phyloP scores from a whole-genome alignment of 768 basidiomycete genomes.

The Astraeus odoratus region DNA sequence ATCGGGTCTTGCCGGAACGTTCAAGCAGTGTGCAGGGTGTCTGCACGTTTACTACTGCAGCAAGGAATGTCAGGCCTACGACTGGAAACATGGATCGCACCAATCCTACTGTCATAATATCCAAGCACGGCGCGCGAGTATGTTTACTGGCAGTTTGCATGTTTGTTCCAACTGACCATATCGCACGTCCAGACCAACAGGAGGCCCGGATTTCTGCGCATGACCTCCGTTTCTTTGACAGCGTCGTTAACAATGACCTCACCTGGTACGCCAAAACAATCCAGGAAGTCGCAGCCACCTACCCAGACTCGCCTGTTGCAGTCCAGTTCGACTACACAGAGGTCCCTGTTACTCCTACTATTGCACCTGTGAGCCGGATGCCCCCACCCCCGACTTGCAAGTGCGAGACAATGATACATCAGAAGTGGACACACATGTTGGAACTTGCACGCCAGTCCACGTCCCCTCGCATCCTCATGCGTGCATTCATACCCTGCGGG shows the following conservation, averaged over 20 bases:
- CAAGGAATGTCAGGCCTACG: constrained; percentile 25
- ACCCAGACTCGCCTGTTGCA: constrained; percentile 12
- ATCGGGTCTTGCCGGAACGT: constrained; percentile 18
- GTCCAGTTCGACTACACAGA: constrained; percentile 22
- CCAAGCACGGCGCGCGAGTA: constrained; percentile 20
- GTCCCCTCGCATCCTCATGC: constrained; percentile 18
- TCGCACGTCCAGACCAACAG: too few species aligned
- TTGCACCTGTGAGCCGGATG: constrained; percentile 12
- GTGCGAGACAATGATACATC: constrained; percentile 15
- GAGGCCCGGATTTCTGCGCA: constrained; percentile 15
- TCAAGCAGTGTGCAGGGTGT: constrained; percentile 23
- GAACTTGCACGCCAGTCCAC: constrained; percentile 21
- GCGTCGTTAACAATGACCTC: constrained; percentile 17
- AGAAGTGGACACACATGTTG: constrained; percentile 23
- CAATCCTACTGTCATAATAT: constrained; percentile 20
- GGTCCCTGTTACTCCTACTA: constrained; percentile 9
- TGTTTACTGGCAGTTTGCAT: not conserved
- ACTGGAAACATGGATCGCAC: constrained; percentile 25
- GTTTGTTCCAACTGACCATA: not conserved
- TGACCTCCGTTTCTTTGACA: constrained; percentile 20
- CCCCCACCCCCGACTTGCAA: constrained; percentile 13
- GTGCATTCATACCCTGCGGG: constrained; percentile 23
- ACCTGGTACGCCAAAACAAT: constrained; percentile 11
- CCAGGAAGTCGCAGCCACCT: constrained; percentile 3
- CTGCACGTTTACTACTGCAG: constrained; percentile 25